Evolutionary conservation across 1,139 yeast species (phyloP).

Genomic region (Suhomyces bokatorum): DNA sequence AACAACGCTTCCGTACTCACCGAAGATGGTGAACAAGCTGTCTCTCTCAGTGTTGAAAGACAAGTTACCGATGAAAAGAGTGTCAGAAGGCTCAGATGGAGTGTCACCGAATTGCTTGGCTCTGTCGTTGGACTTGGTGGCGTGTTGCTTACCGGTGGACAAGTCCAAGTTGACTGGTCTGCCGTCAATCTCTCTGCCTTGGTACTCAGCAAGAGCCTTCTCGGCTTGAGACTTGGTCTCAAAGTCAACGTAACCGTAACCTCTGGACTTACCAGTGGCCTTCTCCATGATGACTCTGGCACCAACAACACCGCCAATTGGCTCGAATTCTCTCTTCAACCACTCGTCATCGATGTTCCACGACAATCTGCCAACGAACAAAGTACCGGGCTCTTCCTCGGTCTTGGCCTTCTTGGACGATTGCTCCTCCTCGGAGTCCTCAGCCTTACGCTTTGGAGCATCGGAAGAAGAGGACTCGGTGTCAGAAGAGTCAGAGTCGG

Average conservation of each 20-base stretch:
- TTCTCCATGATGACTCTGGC: constrained; percentile 96
- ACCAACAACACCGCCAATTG: constrained; percentile 73
- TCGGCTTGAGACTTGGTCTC: constrained; percentile 75
- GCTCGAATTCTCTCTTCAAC: constrained; percentile 85
- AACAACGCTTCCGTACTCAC: constrained; percentile 75
- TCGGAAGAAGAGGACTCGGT: constrained; percentile 22
- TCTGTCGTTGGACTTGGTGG: constrained; percentile 60
- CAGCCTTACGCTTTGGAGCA: constrained; percentile 39
- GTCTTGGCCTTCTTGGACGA: constrained; percentile 37
- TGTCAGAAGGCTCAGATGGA: constrained; percentile 90
- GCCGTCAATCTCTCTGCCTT: constrained; percentile 95
- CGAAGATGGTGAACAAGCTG: constrained; percentile 67
- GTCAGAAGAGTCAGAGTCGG: constrained; percentile 28
- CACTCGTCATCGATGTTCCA: constrained; percentile 97
- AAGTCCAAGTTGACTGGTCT: constrained; percentile 93
- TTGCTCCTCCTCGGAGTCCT: constrained; percentile 37
- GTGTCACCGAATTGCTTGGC: constrained; percentile 88
- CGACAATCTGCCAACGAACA: constrained; percentile 95
- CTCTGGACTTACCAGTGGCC: constrained; percentile 90
- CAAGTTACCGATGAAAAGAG: constrained; percentile 92
- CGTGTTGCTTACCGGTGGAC: constrained; percentile 79
- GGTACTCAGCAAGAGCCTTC: constrained; percentile 82
- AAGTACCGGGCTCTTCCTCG: constrained; percentile 69
- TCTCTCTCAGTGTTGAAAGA: constrained; percentile 89
- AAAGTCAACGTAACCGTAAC: constrained; percentile 98